Conservation (phyloP, 257 asterid species). For the Solanum pinnatisectum region DNA sequence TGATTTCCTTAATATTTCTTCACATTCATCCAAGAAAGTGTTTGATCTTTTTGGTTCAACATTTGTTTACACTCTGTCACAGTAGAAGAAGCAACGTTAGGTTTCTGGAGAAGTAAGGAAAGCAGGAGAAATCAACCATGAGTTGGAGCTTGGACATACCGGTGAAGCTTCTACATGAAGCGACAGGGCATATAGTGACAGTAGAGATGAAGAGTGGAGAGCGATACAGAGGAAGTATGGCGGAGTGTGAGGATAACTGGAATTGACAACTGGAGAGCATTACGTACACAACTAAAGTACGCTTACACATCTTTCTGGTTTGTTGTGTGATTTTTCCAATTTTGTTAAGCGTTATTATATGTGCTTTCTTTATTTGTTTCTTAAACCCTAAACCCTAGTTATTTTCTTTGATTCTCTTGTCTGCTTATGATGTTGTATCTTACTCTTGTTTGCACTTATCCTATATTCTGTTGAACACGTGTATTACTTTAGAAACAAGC, state of each 20-base stretch:
- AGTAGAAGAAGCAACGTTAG: neutral
- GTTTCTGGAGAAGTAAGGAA: neutral
- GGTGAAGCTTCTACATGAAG: conserved; percentile 96
- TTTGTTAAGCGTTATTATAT: neutral
- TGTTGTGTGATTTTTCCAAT: neutral
- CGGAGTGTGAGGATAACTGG: conserved; percentile 52
- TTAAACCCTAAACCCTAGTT: neutral
- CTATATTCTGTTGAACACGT: neutral
- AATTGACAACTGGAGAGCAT: conserved; percentile 46
- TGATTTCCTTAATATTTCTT: no score
- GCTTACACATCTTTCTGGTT: neutral
- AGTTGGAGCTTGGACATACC: conserved; percentile 88
- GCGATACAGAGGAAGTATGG: conserved; percentile 87
- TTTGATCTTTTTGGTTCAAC: neutral
- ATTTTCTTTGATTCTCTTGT: neutral
- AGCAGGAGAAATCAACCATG: conserved; percentile 18
- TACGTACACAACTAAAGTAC: conserved; percentile 41
- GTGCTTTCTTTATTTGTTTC: neutral
- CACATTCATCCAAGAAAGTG: neutral
- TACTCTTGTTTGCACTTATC: neutral
- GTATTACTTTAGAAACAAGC: neutral
- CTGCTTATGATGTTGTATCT: neutral
- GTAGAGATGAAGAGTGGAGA: conserved; percentile 93
- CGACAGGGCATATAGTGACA: conserved; percentile 83
- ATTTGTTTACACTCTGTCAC: neutral